These are phyloP conservation scores for Mycena sp. DNA, from an alignment of 1,284 basidiomycete genomes.

Conservation along the genomic window DNA sequence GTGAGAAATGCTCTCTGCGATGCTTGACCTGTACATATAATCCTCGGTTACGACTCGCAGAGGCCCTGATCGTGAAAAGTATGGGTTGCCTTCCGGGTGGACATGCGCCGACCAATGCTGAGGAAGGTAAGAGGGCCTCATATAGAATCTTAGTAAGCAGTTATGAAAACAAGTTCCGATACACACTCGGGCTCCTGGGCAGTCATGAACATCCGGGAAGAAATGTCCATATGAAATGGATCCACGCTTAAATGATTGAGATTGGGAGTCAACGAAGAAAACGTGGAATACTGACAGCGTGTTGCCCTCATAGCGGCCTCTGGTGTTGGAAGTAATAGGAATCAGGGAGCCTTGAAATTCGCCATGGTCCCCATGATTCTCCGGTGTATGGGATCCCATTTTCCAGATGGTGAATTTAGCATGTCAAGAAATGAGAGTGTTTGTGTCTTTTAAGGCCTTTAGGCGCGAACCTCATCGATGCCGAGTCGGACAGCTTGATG, in stretches of 20 bases:
- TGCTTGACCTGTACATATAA: slow-evolving; percentile 47
- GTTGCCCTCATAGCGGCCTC: slow-evolving; percentile 30
- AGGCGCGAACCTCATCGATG: too few relatives aligned
- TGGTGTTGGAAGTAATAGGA: slow-evolving; percentile 34
- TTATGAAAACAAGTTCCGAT: background rate
- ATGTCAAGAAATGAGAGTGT: too few relatives aligned
- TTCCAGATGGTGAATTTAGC: too few relatives aligned
- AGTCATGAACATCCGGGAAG: slow-evolving; percentile 38
- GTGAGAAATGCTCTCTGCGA: slow-evolving; percentile 40
- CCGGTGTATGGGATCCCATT: too few relatives aligned
- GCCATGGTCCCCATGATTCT: too few relatives aligned
- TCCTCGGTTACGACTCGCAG: slow-evolving; percentile 58
- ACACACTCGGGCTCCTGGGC: slow-evolving; percentile 35
- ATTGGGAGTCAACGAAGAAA: background rate
- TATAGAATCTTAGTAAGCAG: background rate
- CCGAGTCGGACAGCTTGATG: too few relatives aligned
- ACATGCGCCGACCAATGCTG: slow-evolving; percentile 53
- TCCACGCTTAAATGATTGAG: slow-evolving; percentile 35
- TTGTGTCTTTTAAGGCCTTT: too few relatives aligned
- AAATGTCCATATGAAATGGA: slow-evolving; percentile 31
- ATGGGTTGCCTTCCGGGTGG: slow-evolving; percentile 65
- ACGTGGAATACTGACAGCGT: slow-evolving; percentile 14
- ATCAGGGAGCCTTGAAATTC: too few relatives aligned
- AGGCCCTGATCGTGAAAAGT: slow-evolving; percentile 47
- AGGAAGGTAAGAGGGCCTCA: slow-evolving; percentile 45